Percentiles rank a stretch among this genome's conserved stretches.
phyloP scores from a whole-genome alignment of 176 grass and related monocot genomes.

The Tillandsia leiboldiana region DNA sequence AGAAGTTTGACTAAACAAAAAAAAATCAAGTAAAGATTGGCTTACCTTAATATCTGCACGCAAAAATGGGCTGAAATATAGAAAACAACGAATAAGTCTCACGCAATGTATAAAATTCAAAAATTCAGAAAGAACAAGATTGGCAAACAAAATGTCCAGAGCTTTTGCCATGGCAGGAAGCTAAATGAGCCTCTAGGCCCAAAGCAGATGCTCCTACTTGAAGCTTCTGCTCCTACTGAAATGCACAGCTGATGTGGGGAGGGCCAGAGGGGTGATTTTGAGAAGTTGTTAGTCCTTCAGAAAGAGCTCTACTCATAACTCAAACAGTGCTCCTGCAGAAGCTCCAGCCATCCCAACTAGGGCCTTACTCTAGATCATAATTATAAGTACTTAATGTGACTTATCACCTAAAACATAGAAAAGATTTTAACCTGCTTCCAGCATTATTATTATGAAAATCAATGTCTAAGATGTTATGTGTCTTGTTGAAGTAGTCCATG shows the following conservation, averaged over 20 bases:
- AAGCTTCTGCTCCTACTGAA: too few species aligned
- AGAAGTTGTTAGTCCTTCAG: too few species aligned
- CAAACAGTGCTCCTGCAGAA: too few species aligned
- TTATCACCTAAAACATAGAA: background rate
- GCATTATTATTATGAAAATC: constrained; percentile 23
- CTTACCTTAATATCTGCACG: constrained; percentile 88
- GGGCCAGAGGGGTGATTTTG: too few species aligned
- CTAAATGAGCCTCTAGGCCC: background rate
- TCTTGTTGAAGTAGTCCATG: constrained; percentile 54
- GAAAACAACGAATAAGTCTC: constrained; percentile 18
- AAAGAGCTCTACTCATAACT: too few species aligned
- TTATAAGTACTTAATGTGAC: background rate
- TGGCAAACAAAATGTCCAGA: too few species aligned
- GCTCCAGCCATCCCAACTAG: too few species aligned
- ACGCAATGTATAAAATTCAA: background rate
- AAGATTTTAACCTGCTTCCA: constrained; percentile 45
- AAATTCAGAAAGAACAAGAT: background rate
- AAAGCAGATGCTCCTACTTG: background rate
- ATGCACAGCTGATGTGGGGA: too few species aligned
- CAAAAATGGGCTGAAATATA: constrained; percentile 59
- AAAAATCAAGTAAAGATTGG: constrained; percentile 9
- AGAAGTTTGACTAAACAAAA: background rate
- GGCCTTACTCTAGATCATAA: background rate
- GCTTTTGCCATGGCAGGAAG: background rate
- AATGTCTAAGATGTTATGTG: constrained; percentile 12